Percentiles rank a stretch among this genome's conserved stretches.
Conservation (phyloP, 1,139 yeast genomes). For the Yamadazyma friedrichii region DNA sequence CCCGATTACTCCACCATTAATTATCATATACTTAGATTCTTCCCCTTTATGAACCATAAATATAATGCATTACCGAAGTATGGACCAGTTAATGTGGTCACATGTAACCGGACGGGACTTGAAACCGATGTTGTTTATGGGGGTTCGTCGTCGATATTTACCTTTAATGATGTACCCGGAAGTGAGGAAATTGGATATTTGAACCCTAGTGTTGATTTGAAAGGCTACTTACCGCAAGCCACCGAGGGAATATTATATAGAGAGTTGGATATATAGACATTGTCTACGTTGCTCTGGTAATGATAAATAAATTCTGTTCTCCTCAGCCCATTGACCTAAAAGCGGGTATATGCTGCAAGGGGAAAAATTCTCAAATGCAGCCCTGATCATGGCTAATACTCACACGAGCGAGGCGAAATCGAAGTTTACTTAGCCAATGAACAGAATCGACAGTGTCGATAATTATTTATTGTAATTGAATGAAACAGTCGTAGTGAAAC, state of each 20-base stretch:
- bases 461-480: no score
- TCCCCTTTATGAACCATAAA: constrained; percentile 56
- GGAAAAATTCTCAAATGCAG: no score
- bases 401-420: no score
- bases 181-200: constrained; percentile 22
- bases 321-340: no score
- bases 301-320: no score
- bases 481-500: background rate
- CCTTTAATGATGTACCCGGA: constrained; percentile 39
- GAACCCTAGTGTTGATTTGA: constrained; percentile 52
- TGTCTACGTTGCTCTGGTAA: no score
- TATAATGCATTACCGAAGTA: constrained; percentile 27
- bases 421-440: no score
- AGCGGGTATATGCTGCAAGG: no score
- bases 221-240: constrained; percentile 60
- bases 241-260: constrained; percentile 60
- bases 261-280: constrained; percentile 49
- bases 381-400: no score
- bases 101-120: constrained; percentile 73
- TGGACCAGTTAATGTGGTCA: constrained; percentile 37
- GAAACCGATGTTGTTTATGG: constrained; percentile 72
- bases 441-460: no score
- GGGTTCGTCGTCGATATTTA: constrained; percentile 62
- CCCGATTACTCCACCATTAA: constrained; percentile 32
- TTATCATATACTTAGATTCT: constrained; percentile 73